Base-by-base conservation (phyloP, 1,284 basidiomycete genomes). In the Pyrrhoderma lamaoense region DNA sequence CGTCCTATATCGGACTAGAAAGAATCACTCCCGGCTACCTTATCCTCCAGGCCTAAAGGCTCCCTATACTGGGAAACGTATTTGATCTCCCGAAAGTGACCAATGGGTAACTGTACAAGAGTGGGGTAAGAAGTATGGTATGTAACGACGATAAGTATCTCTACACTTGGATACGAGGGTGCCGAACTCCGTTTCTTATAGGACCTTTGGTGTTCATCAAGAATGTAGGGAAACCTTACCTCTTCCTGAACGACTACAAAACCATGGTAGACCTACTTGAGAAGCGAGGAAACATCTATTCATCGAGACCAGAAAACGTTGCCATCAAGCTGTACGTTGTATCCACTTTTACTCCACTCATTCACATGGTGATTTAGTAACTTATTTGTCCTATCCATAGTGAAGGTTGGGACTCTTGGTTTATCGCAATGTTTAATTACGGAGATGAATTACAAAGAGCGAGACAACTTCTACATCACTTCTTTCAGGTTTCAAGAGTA, bases 391-490 rank as follows among this genome's bases (percentile, higher is more conserved):
- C 3, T 19, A 11, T 45, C 13, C 35, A 19, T 11, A 52, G 51
- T 1, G 45, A 40, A 44, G 52, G 47, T 19, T 53, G 52, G 46
- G 27, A 22, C 16, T 9, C 13, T 3, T 44, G 52, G 46, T 25
- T 48, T 16, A 37, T 36, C 3, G 18, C 46, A 14, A 21, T 49
- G 25, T 48, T 48, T 31, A 39, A 45, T 3, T 48, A 53, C 18
- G 60, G 60, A 18, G 53, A 59, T 4, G 38, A 45, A 34, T 62
- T 61, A 59, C 51, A 63, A 25, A 49, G 42, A 34, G 51, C 60
- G 38, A 55, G 62, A 14, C 60, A 56, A 47, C 36, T 55, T 5
- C 59, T 64, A n/a, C 58, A 65, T 34, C 54, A 59, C 27, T 56
- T 54, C 31, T 63, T 65, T 46, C 55, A 60, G 35, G 46, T 54